Evolutionary conservation across 2,329 filamentous ascomycete species (phyloP).

Genomic region (Colletotrichum sidae): DNA sequence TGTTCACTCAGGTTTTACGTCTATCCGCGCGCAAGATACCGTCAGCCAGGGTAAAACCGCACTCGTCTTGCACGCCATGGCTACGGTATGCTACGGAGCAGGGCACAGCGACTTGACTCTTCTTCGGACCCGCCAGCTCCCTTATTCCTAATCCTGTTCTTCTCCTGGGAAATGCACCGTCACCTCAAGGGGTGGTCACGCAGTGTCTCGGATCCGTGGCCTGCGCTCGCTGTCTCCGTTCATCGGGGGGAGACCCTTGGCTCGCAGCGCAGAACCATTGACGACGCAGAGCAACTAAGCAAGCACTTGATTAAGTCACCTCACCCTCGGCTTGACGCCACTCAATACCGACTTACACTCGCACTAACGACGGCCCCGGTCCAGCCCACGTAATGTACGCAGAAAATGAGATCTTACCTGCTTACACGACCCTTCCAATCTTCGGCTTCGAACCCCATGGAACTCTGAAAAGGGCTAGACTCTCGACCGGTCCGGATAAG

Average conservation of each 20-base stretch:
- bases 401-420: not conserved
- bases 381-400: too few species aligned
- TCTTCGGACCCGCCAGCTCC: not conserved
- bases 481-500: constrained; percentile 8
- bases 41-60: too few species aligned
- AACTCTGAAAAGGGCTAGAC: constrained; percentile 22
- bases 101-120: too few species aligned
- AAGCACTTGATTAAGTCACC: constrained; percentile 1
- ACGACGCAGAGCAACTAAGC: not conserved
- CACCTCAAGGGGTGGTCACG: constrained; percentile 26
- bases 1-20: too few species aligned
- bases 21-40: too few species aligned
- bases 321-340: constrained; percentile 6
- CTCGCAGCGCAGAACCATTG: too few species aligned
- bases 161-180: not conserved
- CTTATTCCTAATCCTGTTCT: not conserved
- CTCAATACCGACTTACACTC: not conserved
- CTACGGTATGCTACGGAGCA: too few species aligned
- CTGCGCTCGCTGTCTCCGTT: constrained; percentile 27
- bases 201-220: constrained; percentile 38
- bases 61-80: too few species aligned
- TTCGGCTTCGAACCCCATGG: constrained; percentile 10
- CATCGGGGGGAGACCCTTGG: too few species aligned
- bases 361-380: not conserved
- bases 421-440: constrained; percentile 16